Evolutionary conservation across 345 rosid species (phyloP).

Genomic region (Trapa bicornis): DNA sequence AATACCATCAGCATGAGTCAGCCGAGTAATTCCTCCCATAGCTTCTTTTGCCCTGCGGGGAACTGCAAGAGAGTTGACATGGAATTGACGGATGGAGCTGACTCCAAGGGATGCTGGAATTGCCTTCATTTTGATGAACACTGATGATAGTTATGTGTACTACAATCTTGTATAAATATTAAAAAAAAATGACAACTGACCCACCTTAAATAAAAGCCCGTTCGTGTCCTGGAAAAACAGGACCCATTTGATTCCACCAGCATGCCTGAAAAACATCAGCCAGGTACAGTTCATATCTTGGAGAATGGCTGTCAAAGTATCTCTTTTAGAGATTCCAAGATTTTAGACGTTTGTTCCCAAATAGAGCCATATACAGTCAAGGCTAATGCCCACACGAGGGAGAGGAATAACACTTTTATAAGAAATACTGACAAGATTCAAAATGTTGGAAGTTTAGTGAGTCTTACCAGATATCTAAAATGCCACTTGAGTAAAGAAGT

Average conservation of each 20-base stretch:
- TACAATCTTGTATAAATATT: neutral
- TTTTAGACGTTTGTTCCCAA: neutral
- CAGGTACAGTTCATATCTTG: neutral
- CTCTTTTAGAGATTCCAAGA: neutral
- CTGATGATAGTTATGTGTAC: neutral
- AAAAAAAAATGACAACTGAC: neutral
- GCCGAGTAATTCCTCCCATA: conserved; percentile 89
- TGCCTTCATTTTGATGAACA: conserved; percentile 33
- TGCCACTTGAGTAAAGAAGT: conserved; percentile 80
- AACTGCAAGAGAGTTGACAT: conserved; percentile 96
- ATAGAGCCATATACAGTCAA: neutral
- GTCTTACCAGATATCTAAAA: conserved; percentile 54
- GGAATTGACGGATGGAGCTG: conserved; percentile 68
- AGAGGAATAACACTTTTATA: neutral
- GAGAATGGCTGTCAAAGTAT: neutral
- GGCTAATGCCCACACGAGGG: neutral
- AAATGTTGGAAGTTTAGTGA: neutral
- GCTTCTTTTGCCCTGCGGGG: conserved; percentile 98
- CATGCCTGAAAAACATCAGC: conserved; percentile 37
- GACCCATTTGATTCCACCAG: conserved; percentile 74
- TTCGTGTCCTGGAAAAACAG: conserved; percentile 96
- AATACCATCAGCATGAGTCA: conserved; percentile 84
- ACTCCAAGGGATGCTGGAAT: conserved; percentile 93
- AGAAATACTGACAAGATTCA: neutral
- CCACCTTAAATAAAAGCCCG: conserved; percentile 93